Base-by-base conservation (phyloP, 2,329 filamentous ascomycete genomes). In the Ascochyta fabae region DNA sequence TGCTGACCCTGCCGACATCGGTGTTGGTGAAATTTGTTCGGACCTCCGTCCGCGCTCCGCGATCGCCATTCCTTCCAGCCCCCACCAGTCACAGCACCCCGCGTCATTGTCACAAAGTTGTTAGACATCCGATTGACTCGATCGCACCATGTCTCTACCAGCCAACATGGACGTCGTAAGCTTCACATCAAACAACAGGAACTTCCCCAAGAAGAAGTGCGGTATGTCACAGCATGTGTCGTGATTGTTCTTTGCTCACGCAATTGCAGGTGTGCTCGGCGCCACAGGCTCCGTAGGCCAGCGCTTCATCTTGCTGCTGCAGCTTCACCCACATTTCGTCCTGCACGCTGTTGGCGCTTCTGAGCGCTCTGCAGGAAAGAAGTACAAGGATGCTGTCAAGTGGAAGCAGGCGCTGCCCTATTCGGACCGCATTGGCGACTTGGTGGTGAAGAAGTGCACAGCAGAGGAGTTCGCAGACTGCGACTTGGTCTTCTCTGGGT, bases 261-360 rank as follows among this genome's bases (percentile, higher is more conserved):
- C 27, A 45, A 46, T 56, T 55, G 36, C 60, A 83, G 80, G 79
- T 59, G 92, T 97, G 54, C 86, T 97, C 53, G 93, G 94, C 68
- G 91, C 89, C 78, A 98, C 94, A 29, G 95, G 95, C 72, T 96
- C 92, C 33, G 94, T 98, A 13, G 94, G 94, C 68, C 92, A 96
- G 79, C 88, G 95, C 70, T 98, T 98, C 77, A 95, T 98, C 74
- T 88, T 97, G 31, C 86, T 98, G 48, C 88, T 98, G 60, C 88
- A 91, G 40, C 84, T 92, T 50, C 94, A 98, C 79, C 93, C 94
- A 15, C 86, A 90, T 76, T 90, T 98, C 69, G 86, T 87, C 61
- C 87, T 98, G 54, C 89, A 95, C 62, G 92, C 92, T 56, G 86
- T 98, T 45, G 95, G 95, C 61, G 95, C 95, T 33, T 96, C 92